phyloP scores from a whole-genome alignment of 139 green algal species.

The Volvox africanus region DNA sequence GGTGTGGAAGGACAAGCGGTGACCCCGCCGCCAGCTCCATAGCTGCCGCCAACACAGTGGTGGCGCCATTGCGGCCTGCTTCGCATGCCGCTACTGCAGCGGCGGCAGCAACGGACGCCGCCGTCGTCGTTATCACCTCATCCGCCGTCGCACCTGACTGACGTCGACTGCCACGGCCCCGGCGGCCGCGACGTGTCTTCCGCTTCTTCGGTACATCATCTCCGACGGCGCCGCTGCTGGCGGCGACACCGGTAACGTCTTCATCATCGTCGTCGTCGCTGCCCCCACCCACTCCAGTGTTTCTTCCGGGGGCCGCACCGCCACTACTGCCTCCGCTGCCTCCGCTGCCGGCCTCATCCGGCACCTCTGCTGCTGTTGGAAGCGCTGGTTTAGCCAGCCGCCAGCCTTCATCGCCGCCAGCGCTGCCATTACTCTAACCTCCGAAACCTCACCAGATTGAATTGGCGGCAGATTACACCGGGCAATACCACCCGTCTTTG shows the following conservation, averaged over 20 bases:
- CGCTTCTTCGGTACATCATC: slow-evolving; percentile 1
- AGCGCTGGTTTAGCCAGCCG: not conserved
- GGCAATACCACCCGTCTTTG: not conserved
- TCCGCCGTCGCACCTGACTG: not conserved
- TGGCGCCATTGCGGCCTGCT: not conserved
- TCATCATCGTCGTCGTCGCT: not conserved
- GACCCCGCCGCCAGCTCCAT: too few relatives aligned
- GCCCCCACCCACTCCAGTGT: not conserved
- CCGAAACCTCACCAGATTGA: slow-evolving; percentile 15
- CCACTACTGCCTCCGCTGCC: not conserved
- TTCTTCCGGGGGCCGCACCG: not conserved
- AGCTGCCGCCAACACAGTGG: too few relatives aligned
- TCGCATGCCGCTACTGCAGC: not conserved
- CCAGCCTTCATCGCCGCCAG: not conserved
- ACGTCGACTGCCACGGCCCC: slow-evolving; percentile 31
- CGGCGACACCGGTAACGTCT: not conserved
- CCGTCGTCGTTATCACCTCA: not conserved
- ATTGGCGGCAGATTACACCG: slow-evolving; percentile 19
- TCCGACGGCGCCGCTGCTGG: not conserved
- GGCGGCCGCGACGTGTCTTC: slow-evolving; percentile 31
- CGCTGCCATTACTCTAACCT: not conserved
- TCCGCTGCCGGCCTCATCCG: not conserved
- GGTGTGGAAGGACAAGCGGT: too few relatives aligned
- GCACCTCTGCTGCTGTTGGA: slow-evolving; percentile 2
- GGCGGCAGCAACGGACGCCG: not conserved